These are phyloP conservation scores for Hypericum perforatum DNA, from an alignment of 345 rosid genomes.

Conservation along the genomic window DNA sequence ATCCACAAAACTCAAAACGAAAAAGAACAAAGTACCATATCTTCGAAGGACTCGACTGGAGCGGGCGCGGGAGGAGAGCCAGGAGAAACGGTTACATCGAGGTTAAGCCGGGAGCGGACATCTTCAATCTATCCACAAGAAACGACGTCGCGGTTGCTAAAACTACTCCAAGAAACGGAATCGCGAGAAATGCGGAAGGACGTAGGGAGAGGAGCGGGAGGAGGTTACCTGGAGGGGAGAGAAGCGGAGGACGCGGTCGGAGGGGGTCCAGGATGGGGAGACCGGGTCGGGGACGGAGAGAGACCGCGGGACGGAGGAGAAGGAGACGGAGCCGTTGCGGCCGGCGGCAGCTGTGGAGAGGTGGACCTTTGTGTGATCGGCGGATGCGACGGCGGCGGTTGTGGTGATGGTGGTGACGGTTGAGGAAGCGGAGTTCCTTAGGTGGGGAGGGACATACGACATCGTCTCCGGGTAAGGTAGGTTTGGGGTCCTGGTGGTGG, in stretches of 20 bases:
- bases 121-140: conserved; percentile 22
- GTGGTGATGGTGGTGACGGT: conserved; percentile 2
- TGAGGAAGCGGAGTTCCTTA: conserved; percentile 14
- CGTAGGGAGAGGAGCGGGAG: too few relatives aligned
- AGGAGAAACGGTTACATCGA: conserved; percentile 25
- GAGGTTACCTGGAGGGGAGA: conserved; percentile 20
- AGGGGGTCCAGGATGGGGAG: conserved; percentile 25
- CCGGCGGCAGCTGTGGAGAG: conserved; percentile 2
- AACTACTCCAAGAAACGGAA: neutral
- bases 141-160: neutral
- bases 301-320: conserved; percentile 3
- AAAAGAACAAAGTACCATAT: conserved; percentile 18
- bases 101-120: conserved; percentile 25
- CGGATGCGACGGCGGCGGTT: conserved; percentile 5
- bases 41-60: conserved; percentile 28
- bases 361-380: conserved; percentile 11
- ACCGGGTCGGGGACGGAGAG: conserved; percentile 20
- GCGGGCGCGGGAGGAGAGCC: conserved; percentile 24
- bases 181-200: neutral
- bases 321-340: conserved; percentile 11
- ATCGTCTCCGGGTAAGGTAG: conserved; percentile 10
- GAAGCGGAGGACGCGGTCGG: conserved; percentile 35
- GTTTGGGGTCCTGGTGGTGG: too few relatives aligned
- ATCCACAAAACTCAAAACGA: neutral
- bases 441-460: conserved; percentile 36